Evolutionary conservation across 345 rosid species (phyloP).

Genomic region (Ceriops zippeliana): DNA sequence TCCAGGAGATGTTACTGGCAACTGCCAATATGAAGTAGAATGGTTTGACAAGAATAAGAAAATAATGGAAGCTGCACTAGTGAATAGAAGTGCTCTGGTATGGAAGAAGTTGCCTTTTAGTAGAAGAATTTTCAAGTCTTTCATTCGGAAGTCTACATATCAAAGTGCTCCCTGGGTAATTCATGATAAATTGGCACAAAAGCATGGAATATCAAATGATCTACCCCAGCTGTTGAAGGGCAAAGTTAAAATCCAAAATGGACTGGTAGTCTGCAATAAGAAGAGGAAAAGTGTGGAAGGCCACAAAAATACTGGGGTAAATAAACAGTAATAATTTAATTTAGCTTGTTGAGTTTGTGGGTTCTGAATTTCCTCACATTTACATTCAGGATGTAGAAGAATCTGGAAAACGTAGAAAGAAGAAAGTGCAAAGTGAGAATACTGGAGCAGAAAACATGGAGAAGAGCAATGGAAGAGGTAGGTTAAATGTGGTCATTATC

Average conservation of each 20-base stretch:
- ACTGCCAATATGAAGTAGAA: slow-evolving; percentile 53
- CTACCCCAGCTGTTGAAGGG: slow-evolving; percentile 59
- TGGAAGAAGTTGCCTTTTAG: slow-evolving; percentile 72
- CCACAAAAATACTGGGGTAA: slow-evolving; percentile 29
- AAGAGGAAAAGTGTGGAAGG: slow-evolving; percentile 45
- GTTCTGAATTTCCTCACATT: slow-evolving; percentile 18
- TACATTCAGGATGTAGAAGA: slow-evolving; percentile 48
- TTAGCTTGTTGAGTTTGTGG: slow-evolving; percentile 1
- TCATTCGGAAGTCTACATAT: slow-evolving; percentile 87
- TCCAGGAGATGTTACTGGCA: slow-evolving; percentile 36
- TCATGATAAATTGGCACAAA: slow-evolving; percentile 58
- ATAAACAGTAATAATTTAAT: slow-evolving; percentile 3
- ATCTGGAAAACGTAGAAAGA: slow-evolving; percentile 51
- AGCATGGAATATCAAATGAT: slow-evolving; percentile 60
- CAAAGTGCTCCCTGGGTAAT: slow-evolving; percentile 85
- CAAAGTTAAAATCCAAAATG: slow-evolving; percentile 56
- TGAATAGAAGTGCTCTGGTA: slow-evolving; percentile 56
- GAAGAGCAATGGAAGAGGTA: slow-evolving; percentile 27
- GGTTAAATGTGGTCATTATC: background rate
- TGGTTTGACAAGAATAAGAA: slow-evolving; percentile 66
- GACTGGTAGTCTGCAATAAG: slow-evolving; percentile 48
- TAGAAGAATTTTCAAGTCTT: slow-evolving; percentile 76
- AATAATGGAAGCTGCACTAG: slow-evolving; percentile 40
- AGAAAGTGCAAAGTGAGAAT: slow-evolving; percentile 48
- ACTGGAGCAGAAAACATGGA: slow-evolving; percentile 30